Evolutionary conservation across 164 flowering plant species (phyloP).

Genomic region (Vitis cinerea): DNA sequence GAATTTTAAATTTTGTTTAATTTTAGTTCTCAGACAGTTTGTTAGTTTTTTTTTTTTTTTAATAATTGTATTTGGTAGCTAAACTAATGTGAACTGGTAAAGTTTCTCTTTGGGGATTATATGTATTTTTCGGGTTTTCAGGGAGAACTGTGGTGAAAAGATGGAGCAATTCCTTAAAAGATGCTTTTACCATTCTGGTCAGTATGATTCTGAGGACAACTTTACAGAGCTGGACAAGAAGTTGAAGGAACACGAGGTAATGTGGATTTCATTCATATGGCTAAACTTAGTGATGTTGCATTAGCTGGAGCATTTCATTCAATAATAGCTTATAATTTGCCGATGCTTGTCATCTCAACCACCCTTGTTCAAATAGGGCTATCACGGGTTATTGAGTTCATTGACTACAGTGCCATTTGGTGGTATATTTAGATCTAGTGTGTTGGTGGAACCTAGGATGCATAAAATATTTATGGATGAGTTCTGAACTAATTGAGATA

Average conservation of each 20-base stretch:
- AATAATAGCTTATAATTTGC: no score
- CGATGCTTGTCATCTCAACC: no score
- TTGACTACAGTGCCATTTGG: no score
- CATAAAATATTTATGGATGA: no score
- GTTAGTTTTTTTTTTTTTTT: neutral
- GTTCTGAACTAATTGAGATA: no score
- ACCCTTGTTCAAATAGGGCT: no score
- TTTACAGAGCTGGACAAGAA: slow-evolving; percentile 72
- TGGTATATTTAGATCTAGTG: no score
- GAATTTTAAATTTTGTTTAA: neutral
- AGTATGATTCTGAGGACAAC: slow-evolving; percentile 75
- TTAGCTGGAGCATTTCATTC: no score
- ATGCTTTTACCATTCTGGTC: slow-evolving; percentile 93
- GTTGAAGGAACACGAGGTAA: slow-evolving; percentile 86
- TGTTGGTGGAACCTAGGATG: no score
- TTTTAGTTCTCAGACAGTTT: neutral
- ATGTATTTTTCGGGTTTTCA: slow-evolving; percentile 18
- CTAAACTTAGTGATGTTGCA: neutral
- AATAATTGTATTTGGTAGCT: neutral
- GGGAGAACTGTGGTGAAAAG: slow-evolving; percentile 87
- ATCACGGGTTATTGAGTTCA: no score
- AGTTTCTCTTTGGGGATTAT: neutral
- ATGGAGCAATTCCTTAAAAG: slow-evolving; percentile 86
- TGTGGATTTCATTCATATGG: neutral
- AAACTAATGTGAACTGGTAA: no score